A percentile compares a stretch with the other conserved stretches of the same genome.
These are phyloP conservation scores for Aquilaria agallochum DNA, from an alignment of 441 rosid genomes.

Conservation along the genomic window DNA sequence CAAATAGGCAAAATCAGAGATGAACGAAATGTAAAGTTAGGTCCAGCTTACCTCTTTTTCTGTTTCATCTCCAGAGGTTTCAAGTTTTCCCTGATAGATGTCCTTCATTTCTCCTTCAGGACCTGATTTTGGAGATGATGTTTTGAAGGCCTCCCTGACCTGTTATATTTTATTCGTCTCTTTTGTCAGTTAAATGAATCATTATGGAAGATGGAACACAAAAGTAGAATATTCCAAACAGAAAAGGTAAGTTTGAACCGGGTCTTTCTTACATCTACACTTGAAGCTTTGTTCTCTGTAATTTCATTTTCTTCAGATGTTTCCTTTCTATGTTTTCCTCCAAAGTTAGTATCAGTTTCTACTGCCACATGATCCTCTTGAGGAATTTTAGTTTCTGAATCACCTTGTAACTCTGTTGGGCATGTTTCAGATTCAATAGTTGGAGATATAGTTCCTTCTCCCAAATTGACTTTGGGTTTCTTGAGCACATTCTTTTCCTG, in stretches of 20 bases:
- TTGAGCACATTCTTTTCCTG: too few species aligned
- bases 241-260: slow-evolving; percentile 1
- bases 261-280: slow-evolving; percentile 43
- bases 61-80: slow-evolving; percentile 10
- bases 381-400: too few species aligned
- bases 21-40: neutral
- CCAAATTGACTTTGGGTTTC: too few species aligned
- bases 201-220: slow-evolving; percentile 5
- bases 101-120: slow-evolving; percentile 21
- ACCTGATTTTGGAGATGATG: slow-evolving; percentile 11
- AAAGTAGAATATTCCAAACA: neutral
- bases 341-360: slow-evolving; percentile 10
- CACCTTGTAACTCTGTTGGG: too few species aligned
- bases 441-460: too few species aligned
- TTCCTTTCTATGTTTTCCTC: slow-evolving; percentile 18
- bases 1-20: slow-evolving; percentile 4
- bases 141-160: slow-evolving; percentile 25
- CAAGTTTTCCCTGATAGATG: slow-evolving; percentile 11
- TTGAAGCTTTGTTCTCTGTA: slow-evolving; percentile 21
- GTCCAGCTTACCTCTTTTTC: slow-evolving; percentile 19
- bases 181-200: slow-evolving; percentile 9
- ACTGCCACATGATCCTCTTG: slow-evolving; percentile 4
- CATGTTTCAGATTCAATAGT: too few species aligned
- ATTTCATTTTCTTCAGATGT: slow-evolving; percentile 23
- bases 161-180: slow-evolving; percentile 19